These are phyloP conservation scores for Penicillium nucicola DNA, from an alignment of 495 filamentous ascomycete species.

Conservation along the genomic window DNA sequence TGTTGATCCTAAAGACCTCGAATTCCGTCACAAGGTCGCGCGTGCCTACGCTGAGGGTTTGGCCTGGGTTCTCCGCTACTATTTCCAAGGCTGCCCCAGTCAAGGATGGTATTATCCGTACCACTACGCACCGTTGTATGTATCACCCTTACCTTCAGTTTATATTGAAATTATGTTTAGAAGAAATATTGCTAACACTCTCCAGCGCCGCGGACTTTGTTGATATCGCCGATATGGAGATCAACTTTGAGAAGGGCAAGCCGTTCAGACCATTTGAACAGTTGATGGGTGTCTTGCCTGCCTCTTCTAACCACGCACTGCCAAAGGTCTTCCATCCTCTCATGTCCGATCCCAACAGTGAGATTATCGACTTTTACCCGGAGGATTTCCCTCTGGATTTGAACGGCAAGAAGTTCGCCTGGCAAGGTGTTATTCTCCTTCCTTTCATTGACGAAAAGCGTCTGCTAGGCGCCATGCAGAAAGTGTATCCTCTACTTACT, in stretches of 20 bases:
- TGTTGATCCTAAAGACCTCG: slow-evolving; percentile 75
- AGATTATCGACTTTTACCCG: slow-evolving; percentile 97
- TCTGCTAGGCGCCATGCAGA: slow-evolving; percentile 76
- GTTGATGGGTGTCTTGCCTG: slow-evolving; percentile 95
- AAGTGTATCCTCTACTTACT: slow-evolving; percentile 74
- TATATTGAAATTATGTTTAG: neutral
- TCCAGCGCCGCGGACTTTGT: slow-evolving; percentile 78
- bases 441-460: slow-evolving; percentile 95
- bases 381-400: slow-evolving; percentile 89
- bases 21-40: slow-evolving; percentile 90
- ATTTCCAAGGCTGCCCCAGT: slow-evolving; percentile 95
- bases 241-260: slow-evolving; percentile 80
- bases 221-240: slow-evolving; percentile 71
- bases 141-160: neutral
- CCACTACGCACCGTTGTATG: slow-evolving; percentile 75
- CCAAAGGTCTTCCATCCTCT: slow-evolving; percentile 80
- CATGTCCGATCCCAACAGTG: slow-evolving; percentile 82
- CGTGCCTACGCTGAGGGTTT: slow-evolving; percentile 91
- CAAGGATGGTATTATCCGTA: slow-evolving; percentile 99
- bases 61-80: slow-evolving; percentile 97
- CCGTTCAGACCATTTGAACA: slow-evolving; percentile 95
- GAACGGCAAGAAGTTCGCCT: slow-evolving; percentile 97
- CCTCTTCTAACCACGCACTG: slow-evolving; percentile 86
- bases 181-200: neutral
- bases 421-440: slow-evolving; percentile 92